Evolutionary conservation across 106 monocot genomes (phyloP).

Genomic region (Platanthera guangdongensis): DNA sequence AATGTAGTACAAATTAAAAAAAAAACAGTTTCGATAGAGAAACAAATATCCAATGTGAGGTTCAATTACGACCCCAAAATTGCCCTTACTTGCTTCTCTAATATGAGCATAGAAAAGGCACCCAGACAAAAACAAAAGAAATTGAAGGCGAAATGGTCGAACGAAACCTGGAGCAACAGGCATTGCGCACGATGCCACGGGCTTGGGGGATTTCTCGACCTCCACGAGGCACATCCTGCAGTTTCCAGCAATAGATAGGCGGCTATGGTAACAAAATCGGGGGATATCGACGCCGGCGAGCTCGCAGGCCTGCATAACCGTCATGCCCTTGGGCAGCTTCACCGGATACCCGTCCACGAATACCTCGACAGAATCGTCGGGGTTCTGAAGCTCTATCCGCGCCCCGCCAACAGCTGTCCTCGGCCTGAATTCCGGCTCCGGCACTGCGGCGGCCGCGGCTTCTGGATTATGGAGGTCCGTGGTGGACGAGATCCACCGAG

Average conservation of each 20-base stretch:
- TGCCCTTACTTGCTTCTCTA: too few species aligned
- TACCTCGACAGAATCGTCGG: conserved; percentile 55
- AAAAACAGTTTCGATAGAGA: too few species aligned
- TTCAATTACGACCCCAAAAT: too few species aligned
- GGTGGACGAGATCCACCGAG: conserved; percentile 73
- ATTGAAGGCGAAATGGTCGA: not conserved
- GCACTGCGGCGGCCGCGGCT: conserved; percentile 24
- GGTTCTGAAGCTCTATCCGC: conserved; percentile 45
- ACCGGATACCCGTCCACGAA: too few species aligned
- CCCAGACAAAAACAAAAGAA: too few species aligned
- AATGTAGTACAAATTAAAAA: too few species aligned
- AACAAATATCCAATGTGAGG: too few species aligned
- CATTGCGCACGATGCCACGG: not conserved
- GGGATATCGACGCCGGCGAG: too few species aligned
- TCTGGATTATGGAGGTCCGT: conserved; percentile 47
- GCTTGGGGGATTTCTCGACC: not conserved
- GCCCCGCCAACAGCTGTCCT: conserved; percentile 71
- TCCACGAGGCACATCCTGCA: not conserved
- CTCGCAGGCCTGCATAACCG: too few species aligned
- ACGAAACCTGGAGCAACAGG: not conserved
- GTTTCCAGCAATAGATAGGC: not conserved
- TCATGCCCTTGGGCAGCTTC: too few species aligned
- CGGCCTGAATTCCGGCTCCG: conserved; percentile 25
- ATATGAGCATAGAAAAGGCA: too few species aligned
- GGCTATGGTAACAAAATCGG: too few species aligned